phyloP scores from a whole-genome alignment of 1,284 basidiomycete species.

The Tylopilus sp. region DNA sequence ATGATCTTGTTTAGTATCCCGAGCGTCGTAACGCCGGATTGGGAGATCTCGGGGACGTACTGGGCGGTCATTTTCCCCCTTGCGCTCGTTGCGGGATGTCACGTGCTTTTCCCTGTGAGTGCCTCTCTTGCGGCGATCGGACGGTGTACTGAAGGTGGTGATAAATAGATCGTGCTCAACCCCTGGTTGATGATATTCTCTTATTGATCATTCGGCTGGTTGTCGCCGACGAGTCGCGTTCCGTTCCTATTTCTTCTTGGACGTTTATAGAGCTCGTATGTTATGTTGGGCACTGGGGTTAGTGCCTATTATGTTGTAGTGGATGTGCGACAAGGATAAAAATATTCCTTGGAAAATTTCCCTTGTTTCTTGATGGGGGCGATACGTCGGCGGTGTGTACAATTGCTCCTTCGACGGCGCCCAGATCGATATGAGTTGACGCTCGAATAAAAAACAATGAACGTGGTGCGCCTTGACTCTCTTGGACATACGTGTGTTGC shows the following conservation, averaged over 20 bases:
- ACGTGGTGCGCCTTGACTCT: too few relatives aligned
- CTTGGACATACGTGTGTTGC: too few relatives aligned
- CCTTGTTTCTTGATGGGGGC: too few relatives aligned
- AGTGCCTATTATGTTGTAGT: background rate
- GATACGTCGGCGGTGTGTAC: too few relatives aligned
- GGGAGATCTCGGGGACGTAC: constrained; percentile 45
- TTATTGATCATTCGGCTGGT: constrained; percentile 40
- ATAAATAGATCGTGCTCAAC: constrained; percentile 61
- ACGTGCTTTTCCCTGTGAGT: constrained; percentile 67
- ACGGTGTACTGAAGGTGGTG: background rate
- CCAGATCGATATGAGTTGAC: too few relatives aligned
- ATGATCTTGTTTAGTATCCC: constrained; percentile 40
- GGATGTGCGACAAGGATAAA: too few relatives aligned
- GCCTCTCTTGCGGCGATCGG: background rate
- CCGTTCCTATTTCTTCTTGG: background rate
- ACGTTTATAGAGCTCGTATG: background rate
- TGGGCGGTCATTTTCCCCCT: constrained; percentile 72
- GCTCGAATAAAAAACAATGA: too few relatives aligned
- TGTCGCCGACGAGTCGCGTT: background rate
- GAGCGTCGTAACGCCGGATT: constrained; percentile 40
- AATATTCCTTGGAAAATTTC: too few relatives aligned
- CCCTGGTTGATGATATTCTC: constrained; percentile 80
- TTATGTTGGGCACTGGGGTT: too few relatives aligned
- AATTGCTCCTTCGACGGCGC: too few relatives aligned
- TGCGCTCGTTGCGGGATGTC: constrained; percentile 52